Evolutionary conservation across 129 eudicot genomes (phyloP), one percentile per base, ranked within the genome.

Genomic region (Sambucus nigra): DNA sequence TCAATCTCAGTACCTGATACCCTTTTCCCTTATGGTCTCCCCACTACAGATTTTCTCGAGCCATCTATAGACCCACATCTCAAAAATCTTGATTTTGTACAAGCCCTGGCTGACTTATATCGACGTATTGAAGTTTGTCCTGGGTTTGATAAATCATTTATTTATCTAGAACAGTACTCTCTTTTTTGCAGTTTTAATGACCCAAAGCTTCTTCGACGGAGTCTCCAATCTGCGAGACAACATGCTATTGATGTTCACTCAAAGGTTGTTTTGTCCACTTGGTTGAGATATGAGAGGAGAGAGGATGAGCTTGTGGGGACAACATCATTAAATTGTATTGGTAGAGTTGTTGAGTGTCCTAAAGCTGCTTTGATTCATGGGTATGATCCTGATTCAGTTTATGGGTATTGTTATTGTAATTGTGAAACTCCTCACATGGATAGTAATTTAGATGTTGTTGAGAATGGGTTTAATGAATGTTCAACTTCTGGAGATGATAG

Each of bases 251-350:
- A 76, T 29, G 67, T 71, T 17, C 80, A 78, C 42, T 72, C 73
- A 0, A 79, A 75, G 69, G 87, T 75, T 18, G 81, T 83, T 4
- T 51, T 83, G 19, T 72, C 86, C 7, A 71, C 86, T 23, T 83
- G 94, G 94, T 58, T 83, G 38, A 38, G 83, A 57, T 83, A 58
- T 26, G 94, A 83, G 64, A 67, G 94, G 66, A 72, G 87, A 48
- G 94, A 83, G 14, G 86, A 75, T n/a, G 94, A 83, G 46, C 80
- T 82, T 65, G 76, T 71, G 23, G 86, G 93, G 18, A 61, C 66
- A 35, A 72, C 78, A 12, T 26, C 73, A 10, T 50, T 82, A 46
- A 78, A 75, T 66, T 82, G 93, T 53, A 73, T 78, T 18, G 93
- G 86, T 16, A 70, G 79, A 61, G 56, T 68, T 59, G 69, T 78